Evolutionary conservation across 169 alveolate genomes (phyloP).

Genomic region (Perkinsus marinus): DNA sequence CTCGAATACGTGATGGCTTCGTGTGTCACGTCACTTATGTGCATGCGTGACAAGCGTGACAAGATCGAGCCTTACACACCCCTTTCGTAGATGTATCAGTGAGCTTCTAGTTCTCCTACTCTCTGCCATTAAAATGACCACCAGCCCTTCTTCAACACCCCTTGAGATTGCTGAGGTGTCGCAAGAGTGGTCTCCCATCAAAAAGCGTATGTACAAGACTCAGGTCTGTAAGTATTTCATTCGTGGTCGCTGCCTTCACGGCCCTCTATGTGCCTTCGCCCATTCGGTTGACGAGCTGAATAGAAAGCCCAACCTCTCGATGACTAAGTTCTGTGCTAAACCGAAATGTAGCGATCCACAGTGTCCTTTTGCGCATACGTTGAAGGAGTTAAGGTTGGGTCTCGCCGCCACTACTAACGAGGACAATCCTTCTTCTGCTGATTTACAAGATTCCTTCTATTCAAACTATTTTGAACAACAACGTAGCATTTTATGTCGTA

Average conservation of each 20-base stretch:
- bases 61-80: no score
- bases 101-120: no score
- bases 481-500: background rate
- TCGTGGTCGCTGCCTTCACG: background rate
- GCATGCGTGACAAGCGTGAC: no score
- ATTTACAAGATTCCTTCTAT: background rate
- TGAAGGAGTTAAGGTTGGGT: background rate
- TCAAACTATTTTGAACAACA: background rate
- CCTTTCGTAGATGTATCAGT: no score
- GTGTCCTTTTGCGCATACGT: background rate
- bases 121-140: no score
- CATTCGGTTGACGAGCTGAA: background rate
- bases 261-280: background rate
- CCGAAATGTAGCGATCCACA: background rate
- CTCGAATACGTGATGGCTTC: no score
- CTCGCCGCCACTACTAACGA: background rate
- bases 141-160: background rate
- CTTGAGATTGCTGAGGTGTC: background rate
- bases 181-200: background rate
- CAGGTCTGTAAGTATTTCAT: background rate
- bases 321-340: background rate
- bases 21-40: no score
- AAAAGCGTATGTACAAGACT: background rate
- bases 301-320: background rate
- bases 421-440: no score